These are phyloP conservation scores for Plectosphaerella sp. DNA, from an alignment of 2,329 filamentous ascomycete genomes.

Conservation along the genomic window DNA sequence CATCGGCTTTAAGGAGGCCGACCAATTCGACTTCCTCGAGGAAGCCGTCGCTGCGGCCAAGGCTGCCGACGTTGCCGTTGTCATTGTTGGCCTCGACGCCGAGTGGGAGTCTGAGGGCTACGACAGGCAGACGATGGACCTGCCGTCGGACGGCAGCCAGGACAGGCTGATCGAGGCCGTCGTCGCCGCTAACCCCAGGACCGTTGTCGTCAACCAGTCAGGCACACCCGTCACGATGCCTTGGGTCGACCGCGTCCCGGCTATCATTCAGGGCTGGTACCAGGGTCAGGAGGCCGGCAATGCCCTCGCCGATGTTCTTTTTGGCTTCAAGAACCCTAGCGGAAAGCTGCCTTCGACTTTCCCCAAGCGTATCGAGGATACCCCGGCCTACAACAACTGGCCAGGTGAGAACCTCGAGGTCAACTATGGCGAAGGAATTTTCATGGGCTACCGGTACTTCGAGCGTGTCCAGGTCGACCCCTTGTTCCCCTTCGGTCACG, in stretches of 20 bases:
- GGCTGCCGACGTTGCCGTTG: constrained; percentile 60
- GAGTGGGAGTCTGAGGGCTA: constrained; percentile 76
- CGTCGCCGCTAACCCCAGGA: constrained; percentile 57
- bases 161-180: constrained; percentile 62
- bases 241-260: constrained; percentile 60
- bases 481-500: constrained; percentile 70
- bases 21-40: constrained; percentile 57
- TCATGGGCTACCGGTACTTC: constrained; percentile 70
- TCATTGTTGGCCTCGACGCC: constrained; percentile 65
- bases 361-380: constrained; percentile 58
- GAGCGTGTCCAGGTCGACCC: constrained; percentile 56
- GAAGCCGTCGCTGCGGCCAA: constrained; percentile 60
- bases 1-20: constrained; percentile 66
- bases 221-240: constrained; percentile 68
- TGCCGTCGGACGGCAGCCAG: constrained; percentile 56
- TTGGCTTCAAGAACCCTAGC: constrained; percentile 59
- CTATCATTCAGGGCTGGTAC: constrained; percentile 72
- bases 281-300: constrained; percentile 69
- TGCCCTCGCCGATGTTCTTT: constrained; percentile 63
- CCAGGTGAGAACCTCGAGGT: constrained; percentile 65
- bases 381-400: constrained; percentile 70
- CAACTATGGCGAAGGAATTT: constrained; percentile 68
- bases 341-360: constrained; percentile 70
- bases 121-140: constrained; percentile 67
- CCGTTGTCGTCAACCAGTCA: constrained; percentile 65